Base-by-base conservation (phyloP, 306 rosid genomes). In the Gynostemma pentaphyllum region DNA sequence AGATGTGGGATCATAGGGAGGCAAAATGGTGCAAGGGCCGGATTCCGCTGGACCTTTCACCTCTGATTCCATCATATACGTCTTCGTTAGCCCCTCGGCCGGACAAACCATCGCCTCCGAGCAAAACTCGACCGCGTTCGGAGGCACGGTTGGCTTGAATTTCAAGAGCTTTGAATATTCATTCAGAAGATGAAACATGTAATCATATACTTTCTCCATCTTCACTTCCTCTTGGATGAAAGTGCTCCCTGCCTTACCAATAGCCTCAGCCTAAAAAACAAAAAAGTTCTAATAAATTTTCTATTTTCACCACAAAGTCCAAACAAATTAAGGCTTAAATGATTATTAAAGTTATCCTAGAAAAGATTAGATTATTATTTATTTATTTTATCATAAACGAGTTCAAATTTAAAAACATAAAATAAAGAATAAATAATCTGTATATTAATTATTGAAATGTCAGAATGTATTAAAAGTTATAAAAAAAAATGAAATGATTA, bases 191-290 rank as follows among this genome's bases (percentile, higher is more conserved):
- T 84, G 92, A 72, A 82, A 84, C 95, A 89, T 84, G 85, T 86
- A 86, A 54, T 86, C 95, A 27, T 86, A 89, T 24, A 89, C 87
- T 30, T 73, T 54, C 9, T 84, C 95, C 95, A 86, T 84, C 52
- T 76, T 89, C 45, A 89, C 27, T 30, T 89, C 83, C 51, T 86
- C 76, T 46, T 77, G 83, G 18, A 80, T 75, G 73, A 86, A 81
- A 13, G 72, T 53, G 61, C 81, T 84, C 27, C 83, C 95, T 1
- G 80, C 72, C 80, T 79, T 84, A 15, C 97, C 92, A 42, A 86
- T 82, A 10, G 50, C 60, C 2, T 79, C 79, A 66, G 88, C 97
- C 95, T 89, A 66, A 40, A 9, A 3, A 32, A 5, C n/a, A n/a
- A n/a, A n/a, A n/a, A n/a, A n/a, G n/a, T n/a, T n/a, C n/a, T n/a